Conservation (phyloP, 108 stramenopile genomes). For the Stephanodiscus minutulus region DNA sequence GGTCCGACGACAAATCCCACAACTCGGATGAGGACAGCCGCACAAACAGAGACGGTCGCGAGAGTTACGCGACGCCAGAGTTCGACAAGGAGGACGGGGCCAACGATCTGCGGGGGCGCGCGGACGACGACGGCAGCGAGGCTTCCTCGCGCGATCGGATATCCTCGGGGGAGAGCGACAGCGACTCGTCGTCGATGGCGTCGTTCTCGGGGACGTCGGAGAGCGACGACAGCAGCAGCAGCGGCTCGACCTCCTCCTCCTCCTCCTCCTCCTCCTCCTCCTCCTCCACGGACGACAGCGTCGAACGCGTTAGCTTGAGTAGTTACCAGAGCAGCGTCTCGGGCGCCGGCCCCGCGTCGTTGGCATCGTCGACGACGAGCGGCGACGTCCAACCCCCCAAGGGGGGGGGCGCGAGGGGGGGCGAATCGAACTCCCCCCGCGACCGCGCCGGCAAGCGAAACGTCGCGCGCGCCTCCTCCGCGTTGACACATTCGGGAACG, state of each 20-base stretch:
- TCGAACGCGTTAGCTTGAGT: neutral
- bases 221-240: neutral
- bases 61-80: neutral
- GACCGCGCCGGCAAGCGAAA: neutral
- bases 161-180: constrained; percentile 4
- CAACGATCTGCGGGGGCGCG: constrained; percentile 15
- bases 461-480: neutral
- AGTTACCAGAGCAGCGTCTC: too few relatives aligned
- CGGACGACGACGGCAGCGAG: neutral
- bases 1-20: neutral
- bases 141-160: constrained; percentile 11
- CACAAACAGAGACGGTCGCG: neutral
- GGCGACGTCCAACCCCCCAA: neutral
- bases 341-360: neutral
- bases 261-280: neutral
- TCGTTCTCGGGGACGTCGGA: constrained; percentile 15
- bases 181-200: constrained; percentile 14
- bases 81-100: neutral
- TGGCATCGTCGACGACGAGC: neutral
- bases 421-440: neutral
- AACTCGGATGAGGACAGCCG: neutral
- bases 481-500: neutral
- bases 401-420: neutral
- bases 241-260: neutral
- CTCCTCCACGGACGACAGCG: too few relatives aligned